These are phyloP conservation scores for Phytophthora chlamydospora DNA, from an alignment of 352 stramenopile genomes.

Conservation along the genomic window DNA sequence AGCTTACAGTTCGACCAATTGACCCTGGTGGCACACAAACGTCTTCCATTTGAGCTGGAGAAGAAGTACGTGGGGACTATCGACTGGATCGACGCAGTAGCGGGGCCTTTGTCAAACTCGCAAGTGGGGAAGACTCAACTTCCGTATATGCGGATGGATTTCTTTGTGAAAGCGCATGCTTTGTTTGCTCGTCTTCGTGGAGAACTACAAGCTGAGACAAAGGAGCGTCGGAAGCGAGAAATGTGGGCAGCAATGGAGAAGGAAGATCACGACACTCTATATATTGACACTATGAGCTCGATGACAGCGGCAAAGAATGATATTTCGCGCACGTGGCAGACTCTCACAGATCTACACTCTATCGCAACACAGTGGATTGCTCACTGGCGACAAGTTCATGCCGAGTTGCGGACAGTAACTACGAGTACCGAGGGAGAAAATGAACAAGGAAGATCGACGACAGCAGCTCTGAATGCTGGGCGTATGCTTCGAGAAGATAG, in stretches of 20 bases:
- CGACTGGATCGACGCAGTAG: conserved; percentile 37
- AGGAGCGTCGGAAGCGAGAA: conserved; percentile 29
- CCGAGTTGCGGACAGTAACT: conserved; percentile 9
- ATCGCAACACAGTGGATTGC: conserved; percentile 17
- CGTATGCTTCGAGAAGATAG: conserved; percentile 30
- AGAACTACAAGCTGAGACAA: conserved; percentile 41
- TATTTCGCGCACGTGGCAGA: conserved; percentile 6
- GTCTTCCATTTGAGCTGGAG: conserved; percentile 36
- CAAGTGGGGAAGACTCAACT: conserved; percentile 20
- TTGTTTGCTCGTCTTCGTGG: conserved; percentile 44
- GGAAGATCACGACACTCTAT: conserved; percentile 37
- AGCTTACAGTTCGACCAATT: conserved; percentile 68
- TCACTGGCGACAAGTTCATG: conserved; percentile 25
- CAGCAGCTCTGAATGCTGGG: neutral
- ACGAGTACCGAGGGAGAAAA: conserved; percentile 8
- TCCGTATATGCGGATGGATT: conserved; percentile 45
- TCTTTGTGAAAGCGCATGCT: conserved; percentile 45
- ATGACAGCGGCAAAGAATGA: conserved; percentile 15
- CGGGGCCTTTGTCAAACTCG: neutral
- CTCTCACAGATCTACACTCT: conserved; percentile 13
- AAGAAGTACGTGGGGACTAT: conserved; percentile 42
- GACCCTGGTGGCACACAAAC: conserved; percentile 36
- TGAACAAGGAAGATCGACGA: neutral
- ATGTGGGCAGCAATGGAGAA: conserved; percentile 23
- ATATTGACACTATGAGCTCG: conserved; percentile 12